A percentile compares a stretch with the other conserved stretches of the same genome.
These are phyloP conservation scores for Leccinum solheimii DNA, from an alignment of 1,284 basidiomycete genomes.

Conservation along the genomic window DNA sequence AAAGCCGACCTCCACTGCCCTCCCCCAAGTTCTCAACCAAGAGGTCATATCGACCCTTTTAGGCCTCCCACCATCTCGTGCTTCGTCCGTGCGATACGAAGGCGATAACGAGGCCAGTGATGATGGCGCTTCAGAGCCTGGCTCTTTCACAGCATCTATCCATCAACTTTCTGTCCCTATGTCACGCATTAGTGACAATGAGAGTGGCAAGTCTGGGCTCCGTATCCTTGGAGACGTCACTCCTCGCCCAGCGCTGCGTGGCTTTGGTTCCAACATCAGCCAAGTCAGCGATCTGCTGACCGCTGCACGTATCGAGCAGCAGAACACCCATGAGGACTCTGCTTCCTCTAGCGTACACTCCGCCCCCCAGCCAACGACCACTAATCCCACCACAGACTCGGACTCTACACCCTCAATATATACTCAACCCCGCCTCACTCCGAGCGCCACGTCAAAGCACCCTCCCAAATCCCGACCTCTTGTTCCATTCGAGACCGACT, in stretches of 20 bases:
- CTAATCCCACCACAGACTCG: constrained; percentile 1
- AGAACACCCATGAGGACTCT: constrained; percentile 11
- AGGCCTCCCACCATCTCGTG: constrained; percentile 50
- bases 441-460: constrained; percentile 11
- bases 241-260: constrained; percentile 44
- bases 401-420: constrained; percentile 20
- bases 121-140: constrained; percentile 41
- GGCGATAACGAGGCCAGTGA: constrained; percentile 65
- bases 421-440: constrained; percentile 7
- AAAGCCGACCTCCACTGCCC: constrained; percentile 44
- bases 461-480: constrained; percentile 35
- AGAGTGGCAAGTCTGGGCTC: constrained; percentile 18
- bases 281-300: constrained; percentile 34
- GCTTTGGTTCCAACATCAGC: constrained; percentile 38
- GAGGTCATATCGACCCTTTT: constrained; percentile 62
- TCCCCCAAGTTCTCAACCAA: constrained; percentile 61
- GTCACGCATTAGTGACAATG: constrained; percentile 10
- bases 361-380: background rate
- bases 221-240: constrained; percentile 49
- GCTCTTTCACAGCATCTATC: constrained; percentile 42
- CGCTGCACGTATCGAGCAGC: constrained; percentile 28
- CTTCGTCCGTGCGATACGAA: constrained; percentile 57
- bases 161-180: constrained; percentile 29
- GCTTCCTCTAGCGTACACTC: constrained; percentile 9
- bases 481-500: constrained; percentile 59